Conservation (phyloP, 2,329 filamentous ascomycete species). For the Nothophaeocryptopus gaeumannii region DNA sequence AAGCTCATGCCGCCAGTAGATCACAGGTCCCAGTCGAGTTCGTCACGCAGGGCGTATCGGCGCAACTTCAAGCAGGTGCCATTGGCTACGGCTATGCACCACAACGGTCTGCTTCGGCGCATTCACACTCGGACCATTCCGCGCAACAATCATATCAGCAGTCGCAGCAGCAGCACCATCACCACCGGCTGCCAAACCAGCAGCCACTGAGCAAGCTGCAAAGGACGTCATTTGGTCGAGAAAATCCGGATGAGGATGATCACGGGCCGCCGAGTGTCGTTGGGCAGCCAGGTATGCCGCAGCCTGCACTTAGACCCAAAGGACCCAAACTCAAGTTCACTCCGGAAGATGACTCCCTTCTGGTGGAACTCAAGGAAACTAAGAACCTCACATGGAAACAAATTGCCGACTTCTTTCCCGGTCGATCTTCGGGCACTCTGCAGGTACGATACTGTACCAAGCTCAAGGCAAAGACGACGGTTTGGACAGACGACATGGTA, state of each 20-base stretch:
- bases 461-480: constrained; percentile 86
- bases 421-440: constrained; percentile 81
- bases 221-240: constrained; percentile 38
- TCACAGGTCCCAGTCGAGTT: constrained; percentile 40
- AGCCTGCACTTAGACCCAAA: constrained; percentile 73
- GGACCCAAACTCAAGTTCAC: constrained; percentile 94
- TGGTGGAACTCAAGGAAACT: constrained; percentile 90
- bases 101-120: constrained; percentile 24
- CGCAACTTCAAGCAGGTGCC: constrained; percentile 22
- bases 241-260: constrained; percentile 37
- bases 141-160: constrained; percentile 18
- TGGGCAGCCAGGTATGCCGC: constrained; percentile 81
- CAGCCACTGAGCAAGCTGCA: constrained; percentile 67
- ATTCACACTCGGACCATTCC: constrained; percentile 21
- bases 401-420: constrained; percentile 94
- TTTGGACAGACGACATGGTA: constrained; percentile 92
- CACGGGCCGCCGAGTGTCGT: constrained; percentile 76
- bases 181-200: constrained; percentile 75
- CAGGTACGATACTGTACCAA: constrained; percentile 96
- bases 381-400: constrained; percentile 96
- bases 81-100: constrained; percentile 23
- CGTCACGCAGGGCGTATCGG: constrained; percentile 33
- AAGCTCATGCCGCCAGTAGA: constrained; percentile 34
- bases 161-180: constrained; percentile 63
- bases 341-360: constrained; percentile 80